Conservation (phyloP, 805 yeast genomes). For the Yamadazyma tumulicola region DNA sequence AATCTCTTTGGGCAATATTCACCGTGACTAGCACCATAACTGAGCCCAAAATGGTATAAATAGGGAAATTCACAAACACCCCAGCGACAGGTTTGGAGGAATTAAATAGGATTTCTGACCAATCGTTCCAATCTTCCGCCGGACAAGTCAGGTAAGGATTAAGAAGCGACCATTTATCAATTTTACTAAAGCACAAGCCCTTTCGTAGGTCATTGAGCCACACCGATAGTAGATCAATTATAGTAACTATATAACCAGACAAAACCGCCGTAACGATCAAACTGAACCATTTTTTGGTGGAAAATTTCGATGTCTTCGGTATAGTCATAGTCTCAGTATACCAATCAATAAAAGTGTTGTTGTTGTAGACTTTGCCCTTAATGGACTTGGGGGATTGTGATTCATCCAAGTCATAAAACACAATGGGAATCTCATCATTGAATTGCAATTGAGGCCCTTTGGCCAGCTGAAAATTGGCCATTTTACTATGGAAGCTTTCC, state of each 20-base stretch:
- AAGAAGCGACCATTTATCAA: conserved; percentile 38
- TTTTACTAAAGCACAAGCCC: conserved; percentile 45
- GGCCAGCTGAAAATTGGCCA: too few relatives aligned
- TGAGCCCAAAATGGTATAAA: conserved; percentile 28
- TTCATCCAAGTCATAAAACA: too few relatives aligned
- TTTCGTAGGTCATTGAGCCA: conserved; percentile 51
- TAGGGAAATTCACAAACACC: conserved; percentile 31
- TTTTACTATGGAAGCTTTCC: too few relatives aligned
- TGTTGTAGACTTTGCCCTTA: conserved; percentile 27
- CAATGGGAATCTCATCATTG: too few relatives aligned
- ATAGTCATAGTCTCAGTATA: conserved; percentile 35
- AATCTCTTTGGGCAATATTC: conserved; percentile 24
- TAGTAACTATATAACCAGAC: conserved; percentile 47
- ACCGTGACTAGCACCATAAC: conserved; percentile 25
- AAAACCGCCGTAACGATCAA: conserved; percentile 42
- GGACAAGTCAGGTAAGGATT: conserved; percentile 45
- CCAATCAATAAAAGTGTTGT: conserved; percentile 52
- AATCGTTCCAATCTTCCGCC: conserved; percentile 34
- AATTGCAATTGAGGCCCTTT: too few relatives aligned
- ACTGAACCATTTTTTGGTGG: conserved; percentile 44
- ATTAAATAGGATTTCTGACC: conserved; percentile 29
- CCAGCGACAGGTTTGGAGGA: conserved; percentile 17
- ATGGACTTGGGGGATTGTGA: too few relatives aligned
- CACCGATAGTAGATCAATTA: conserved; percentile 47
- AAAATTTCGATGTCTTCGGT: conserved; percentile 13